Conservation (phyloP, 2,329 filamentous ascomycete genomes). For the Phialophora tarda region DNA sequence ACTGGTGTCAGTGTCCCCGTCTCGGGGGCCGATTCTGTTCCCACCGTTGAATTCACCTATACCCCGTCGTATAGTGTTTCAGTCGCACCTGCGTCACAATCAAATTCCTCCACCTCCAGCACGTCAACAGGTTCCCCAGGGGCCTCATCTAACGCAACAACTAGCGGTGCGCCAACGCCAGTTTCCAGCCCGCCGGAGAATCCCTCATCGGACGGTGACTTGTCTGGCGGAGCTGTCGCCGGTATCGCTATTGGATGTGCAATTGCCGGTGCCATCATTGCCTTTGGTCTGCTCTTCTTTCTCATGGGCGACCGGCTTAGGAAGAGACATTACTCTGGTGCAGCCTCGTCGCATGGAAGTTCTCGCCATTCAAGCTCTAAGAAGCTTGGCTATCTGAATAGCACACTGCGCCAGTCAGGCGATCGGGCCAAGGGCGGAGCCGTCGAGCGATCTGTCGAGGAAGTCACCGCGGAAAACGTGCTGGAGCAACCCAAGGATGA, state of each 20-base stretch:
- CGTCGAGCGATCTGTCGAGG: conserved; percentile 3
- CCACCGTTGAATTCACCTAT: neutral
- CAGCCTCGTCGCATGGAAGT: neutral
- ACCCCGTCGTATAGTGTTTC: neutral
- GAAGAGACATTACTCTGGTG: neutral
- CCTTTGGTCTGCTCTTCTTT: neutral
- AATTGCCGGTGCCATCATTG: conserved; percentile 2
- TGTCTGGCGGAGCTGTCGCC: neutral
- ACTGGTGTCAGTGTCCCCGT: neutral
- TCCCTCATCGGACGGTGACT: too few relatives aligned
- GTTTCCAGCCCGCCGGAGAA: neutral
- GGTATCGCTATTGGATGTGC: conserved; percentile 1
- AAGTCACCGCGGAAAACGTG: conserved; percentile 10
- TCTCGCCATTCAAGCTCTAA: neutral
- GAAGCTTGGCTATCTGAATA: neutral
- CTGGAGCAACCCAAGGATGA: conserved; percentile 16
- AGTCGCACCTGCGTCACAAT: neutral
- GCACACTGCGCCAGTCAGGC: conserved; percentile 1
- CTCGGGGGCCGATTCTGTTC: neutral
- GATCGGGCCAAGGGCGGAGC: neutral
- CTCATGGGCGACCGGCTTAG: neutral
- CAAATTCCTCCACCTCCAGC: neutral
- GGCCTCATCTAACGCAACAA: neutral
- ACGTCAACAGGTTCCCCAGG: neutral
- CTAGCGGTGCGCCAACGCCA: neutral